Base-by-base conservation (phyloP, 805 yeast species). In the Spathaspora hagerdaliae region DNA sequence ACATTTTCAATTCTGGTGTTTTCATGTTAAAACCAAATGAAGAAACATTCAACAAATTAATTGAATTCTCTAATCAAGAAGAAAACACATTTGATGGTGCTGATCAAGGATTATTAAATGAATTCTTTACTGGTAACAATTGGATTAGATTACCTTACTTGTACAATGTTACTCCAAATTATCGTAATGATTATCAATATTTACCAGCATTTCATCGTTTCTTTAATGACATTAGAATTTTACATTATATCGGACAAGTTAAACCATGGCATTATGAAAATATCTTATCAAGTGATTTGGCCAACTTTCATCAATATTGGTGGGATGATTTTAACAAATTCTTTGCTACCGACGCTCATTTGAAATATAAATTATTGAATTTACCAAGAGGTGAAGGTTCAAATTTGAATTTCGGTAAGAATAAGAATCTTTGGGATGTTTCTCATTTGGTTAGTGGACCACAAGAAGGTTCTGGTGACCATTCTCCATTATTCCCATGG, bases 91-190 rank as follows among this genome's bases (percentile, higher is more conserved):
- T 65, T 46, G 71, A 66, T 45, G 71, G 71, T 2, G 71, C 69
- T 5, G 71, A 66, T 53, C 71, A 66, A 46, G 71, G 71, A 12
- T 52, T 66, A 37, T 57, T 66, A 42, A 66, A 65, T 46, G 69
- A 66, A 47, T 61, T 51, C 49, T 66, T 66, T 47, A 52, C 61
- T 5, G 53, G 47, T 47, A 62, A 58, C 41, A 56, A 59, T 39
- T 66, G 71, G 71, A 38, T 55, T 32, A 52, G 55, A 31, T 56
- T 66, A 33, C 70, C 70, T 9, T 66, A 63, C 41, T 43, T 64
- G 39, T 66, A 58, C 54, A 66, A 66, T 47, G 65, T 66, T n/a
- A 66, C 71, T 7, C 69, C 69, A 7, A 50, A 50, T 34, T 48
- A 50, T 37, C 55, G 61, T 14, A 47, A 59, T 8, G 64, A 61